phyloP scores from a whole-genome alignment of 768 basidiomycete species.

The Mycena alexandri region DNA sequence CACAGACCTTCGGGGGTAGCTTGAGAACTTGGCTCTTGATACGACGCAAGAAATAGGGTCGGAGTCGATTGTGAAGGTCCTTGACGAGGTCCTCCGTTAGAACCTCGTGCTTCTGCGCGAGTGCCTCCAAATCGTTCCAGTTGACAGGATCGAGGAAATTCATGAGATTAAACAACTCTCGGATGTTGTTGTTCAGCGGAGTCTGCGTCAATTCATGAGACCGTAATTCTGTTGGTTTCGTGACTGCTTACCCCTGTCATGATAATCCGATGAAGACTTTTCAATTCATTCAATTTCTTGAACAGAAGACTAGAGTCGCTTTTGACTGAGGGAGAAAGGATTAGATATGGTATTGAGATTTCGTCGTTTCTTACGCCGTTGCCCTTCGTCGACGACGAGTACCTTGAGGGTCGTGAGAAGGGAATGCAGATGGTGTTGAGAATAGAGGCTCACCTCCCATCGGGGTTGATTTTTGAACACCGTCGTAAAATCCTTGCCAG shows the following conservation, averaged over 20 bases:
- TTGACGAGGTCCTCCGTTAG: slow-evolving; percentile 86
- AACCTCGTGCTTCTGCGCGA: slow-evolving; percentile 81
- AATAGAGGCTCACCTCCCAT: slow-evolving; percentile 75
- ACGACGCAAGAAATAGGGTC: slow-evolving; percentile 94
- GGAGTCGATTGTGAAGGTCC: slow-evolving; percentile 80
- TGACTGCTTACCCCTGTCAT: slow-evolving; percentile 81
- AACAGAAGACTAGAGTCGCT: slow-evolving; percentile 85
- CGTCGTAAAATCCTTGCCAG: slow-evolving; percentile 74
- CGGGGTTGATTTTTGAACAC: slow-evolving; percentile 87
- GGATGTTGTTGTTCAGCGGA: slow-evolving; percentile 96
- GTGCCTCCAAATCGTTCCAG: slow-evolving; percentile 80
- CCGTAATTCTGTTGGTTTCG: not conserved
- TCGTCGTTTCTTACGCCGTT: slow-evolving; percentile 71
- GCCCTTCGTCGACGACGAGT: slow-evolving; percentile 95
- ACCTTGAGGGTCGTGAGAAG: slow-evolving; percentile 49
- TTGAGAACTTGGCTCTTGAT: slow-evolving; percentile 94
- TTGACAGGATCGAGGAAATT: slow-evolving; percentile 88
- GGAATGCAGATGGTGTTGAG: not conserved
- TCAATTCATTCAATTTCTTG: slow-evolving; percentile 84
- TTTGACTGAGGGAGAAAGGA: slow-evolving; percentile 70
- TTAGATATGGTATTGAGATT: slow-evolving; percentile 28
- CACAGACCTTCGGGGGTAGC: slow-evolving; percentile 86
- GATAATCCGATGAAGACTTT: slow-evolving; percentile 82
- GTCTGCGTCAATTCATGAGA: slow-evolving; percentile 65
- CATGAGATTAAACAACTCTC: slow-evolving; percentile 97